These are phyloP conservation scores for Arthrobotrys sphaeroides DNA, from an alignment of 2,329 filamentous ascomycete genomes.

Conservation along the genomic window DNA sequence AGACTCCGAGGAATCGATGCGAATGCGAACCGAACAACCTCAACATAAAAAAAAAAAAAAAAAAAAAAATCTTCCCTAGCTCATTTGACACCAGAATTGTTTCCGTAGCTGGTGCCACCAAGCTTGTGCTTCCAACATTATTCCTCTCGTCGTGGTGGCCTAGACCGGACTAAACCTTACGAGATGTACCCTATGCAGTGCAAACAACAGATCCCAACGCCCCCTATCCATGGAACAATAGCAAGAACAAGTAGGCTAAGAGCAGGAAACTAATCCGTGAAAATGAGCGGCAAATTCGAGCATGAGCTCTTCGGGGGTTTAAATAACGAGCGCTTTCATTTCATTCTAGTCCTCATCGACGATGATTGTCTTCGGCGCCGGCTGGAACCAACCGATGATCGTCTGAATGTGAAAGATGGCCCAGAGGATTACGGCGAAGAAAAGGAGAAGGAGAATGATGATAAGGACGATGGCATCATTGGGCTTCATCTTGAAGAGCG, in stretches of 20 bases:
- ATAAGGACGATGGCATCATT: conserved; percentile 54
- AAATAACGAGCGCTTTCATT: background rate
- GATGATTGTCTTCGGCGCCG: conserved; percentile 27
- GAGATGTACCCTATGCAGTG: background rate
- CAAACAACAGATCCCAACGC: background rate
- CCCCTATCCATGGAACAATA: background rate
- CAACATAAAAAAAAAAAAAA: background rate
- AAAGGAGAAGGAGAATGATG: conserved; percentile 52
- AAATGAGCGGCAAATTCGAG: background rate
- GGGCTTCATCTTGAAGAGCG: conserved; percentile 52
- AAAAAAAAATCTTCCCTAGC: background rate
- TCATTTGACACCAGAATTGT: background rate
- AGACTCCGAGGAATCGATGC: conserved; percentile 6
- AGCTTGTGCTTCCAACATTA: background rate
- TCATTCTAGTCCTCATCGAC: conserved; percentile 37
- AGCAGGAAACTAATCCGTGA: background rate
- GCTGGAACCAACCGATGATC: conserved; percentile 50
- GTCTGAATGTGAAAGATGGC: conserved; percentile 49
- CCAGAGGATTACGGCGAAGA: conserved; percentile 50
- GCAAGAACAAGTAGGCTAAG: conserved; percentile 5
- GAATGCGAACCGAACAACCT: conserved; percentile 7
- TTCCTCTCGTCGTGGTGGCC: background rate
- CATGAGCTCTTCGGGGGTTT: background rate
- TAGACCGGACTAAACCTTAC: background rate
- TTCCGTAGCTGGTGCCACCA: background rate